A percentile compares a stretch with the other conserved stretches of the same genome.
phyloP scores from a whole-genome alignment of 1,139 yeast genomes.

The Debaryomyces nepalensis region DNA sequence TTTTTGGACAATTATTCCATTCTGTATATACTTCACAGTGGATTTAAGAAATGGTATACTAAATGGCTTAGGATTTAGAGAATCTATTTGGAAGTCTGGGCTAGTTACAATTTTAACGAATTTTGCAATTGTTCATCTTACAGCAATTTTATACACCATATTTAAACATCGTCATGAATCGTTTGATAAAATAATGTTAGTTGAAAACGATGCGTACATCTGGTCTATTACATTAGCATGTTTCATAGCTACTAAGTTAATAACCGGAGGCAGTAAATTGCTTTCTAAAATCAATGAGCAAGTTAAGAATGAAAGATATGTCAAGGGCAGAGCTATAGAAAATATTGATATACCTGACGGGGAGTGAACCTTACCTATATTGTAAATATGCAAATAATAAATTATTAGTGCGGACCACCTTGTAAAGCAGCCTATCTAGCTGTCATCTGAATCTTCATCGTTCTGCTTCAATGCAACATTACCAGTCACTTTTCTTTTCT shows the following conservation, averaged over 20 bases:
- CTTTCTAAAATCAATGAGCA: slow-evolving; percentile 39
- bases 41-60: slow-evolving; percentile 11
- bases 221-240: slow-evolving; percentile 21
- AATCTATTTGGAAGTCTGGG: slow-evolving; percentile 16
- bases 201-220: slow-evolving; percentile 13
- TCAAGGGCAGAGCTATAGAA: slow-evolving; percentile 64
- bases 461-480: slow-evolving; percentile 9
- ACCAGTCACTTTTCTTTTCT: slow-evolving; percentile 15
- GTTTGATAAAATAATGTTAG: slow-evolving; percentile 5
- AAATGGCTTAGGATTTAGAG: slow-evolving; percentile 10
- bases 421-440: no score
- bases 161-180: slow-evolving; percentile 13
- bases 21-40: slow-evolving; percentile 9
- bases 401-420: no score
- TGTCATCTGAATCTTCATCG: slow-evolving; percentile 12
- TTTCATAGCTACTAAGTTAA: slow-evolving; percentile 20
- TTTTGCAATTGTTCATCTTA: slow-evolving; percentile 21
- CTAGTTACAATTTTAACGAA: slow-evolving; percentile 19
- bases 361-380: slow-evolving; percentile 8
- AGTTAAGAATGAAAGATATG: slow-evolving; percentile 64
- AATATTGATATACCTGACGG: slow-evolving; percentile 44
- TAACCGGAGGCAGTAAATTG: slow-evolving; percentile 17
- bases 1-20: slow-evolving; percentile 30
- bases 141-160: slow-evolving; percentile 17
- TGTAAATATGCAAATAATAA: slow-evolving; percentile 6